Base-by-base conservation (phyloP, 805 yeast genomes). In the Yamadazyma philogaea region DNA sequence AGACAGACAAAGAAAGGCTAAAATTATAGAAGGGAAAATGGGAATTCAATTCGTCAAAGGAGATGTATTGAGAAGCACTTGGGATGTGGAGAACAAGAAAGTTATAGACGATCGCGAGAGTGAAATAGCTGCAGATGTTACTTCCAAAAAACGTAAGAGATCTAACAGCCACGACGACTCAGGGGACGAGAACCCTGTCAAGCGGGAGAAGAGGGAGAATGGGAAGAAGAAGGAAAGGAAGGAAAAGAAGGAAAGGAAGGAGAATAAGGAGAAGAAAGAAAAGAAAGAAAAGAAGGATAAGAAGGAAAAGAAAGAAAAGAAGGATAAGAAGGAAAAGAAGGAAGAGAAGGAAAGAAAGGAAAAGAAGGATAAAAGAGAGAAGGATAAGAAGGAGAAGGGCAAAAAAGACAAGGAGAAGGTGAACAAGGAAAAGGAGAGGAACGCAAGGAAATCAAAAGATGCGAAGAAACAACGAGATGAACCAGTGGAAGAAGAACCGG, bases 41-140 rank as follows among this genome's bases (percentile, higher is more conserved):
- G 96, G 96, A 6, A 81, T 91, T 60, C 79, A 80, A 47, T 91
- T 91, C 63, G 84, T 91, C 7, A 81, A 75, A 56, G 97, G 96
- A 4, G 96, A 86, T 35, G 82, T 83, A 1, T 66, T 91, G 46
- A 74, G 77, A 40, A 87, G 96, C 52, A 86, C 96, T 0, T 83
- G 95, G 87, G 90, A 88, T 57, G 64, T 74, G 1, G 79, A 81
- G n/a, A 32, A 54, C 16, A 65, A 67, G 47, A 44, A 45, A 39
- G 43, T 63, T 38, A 51, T 37, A 39, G 32, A 45, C 8, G 43
- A 49, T 11, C 11, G 12, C 27, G 42, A 21, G 27, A 16, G 26
- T 18, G 45, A 40, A 16, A 8, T 24, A 15, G 19, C 7, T 4
- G 17, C 4, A 7, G 4, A 6, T 8, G 22, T 16, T 3, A 19